Evolutionary conservation across 2,329 filamentous ascomycete genomes (phyloP), one percentile per base, ranked within the genome.

Genomic region (Huntiella decipiens): DNA sequence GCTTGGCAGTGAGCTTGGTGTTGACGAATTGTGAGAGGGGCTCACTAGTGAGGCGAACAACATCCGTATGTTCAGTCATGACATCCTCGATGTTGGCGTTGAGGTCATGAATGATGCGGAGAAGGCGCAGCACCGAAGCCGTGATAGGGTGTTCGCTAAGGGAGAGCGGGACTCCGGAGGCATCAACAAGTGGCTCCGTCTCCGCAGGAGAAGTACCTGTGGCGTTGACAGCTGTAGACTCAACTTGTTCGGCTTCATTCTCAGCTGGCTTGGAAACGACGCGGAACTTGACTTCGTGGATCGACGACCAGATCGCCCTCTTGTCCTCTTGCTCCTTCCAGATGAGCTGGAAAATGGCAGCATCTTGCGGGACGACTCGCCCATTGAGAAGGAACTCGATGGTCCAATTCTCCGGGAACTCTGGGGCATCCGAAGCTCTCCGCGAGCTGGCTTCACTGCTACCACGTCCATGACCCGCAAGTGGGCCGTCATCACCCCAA

Each of bases 21-120:
- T 98, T 98, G 62, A 98, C 91, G 55, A 98, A 98, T 54, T 96
- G 87, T 2, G 87, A 80, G 40, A 92, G 62, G 0, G 88, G 83
- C 61, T 96, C 88, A 1, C 79, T 71, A 43, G 82, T 83, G 22
- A 92, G 66, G 51, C 75, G 77, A 49, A 82, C 63, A 2, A 73
- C 65, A 44, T 78, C 77, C 56, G 81, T 81, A 55, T 82, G 81
- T 51, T 88, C 82, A 2, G 82, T 73, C 51, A 95, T 61, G 3
- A 96, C 81, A 57, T 96, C 88, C 53, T 95, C 87, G 12, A 95
- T 74, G 51, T 95, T 93, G 31, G 84, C 79, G 56, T 96, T 98
- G 52, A 98, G 68, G 45, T 88, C 82, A 56, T 98, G 91, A 4
- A 98, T 67, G 49, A 94, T 87, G 54, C 87, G 85, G 38, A 98